Evolutionary conservation across 345 rosid genomes (phyloP).

Genomic region (Euphorbia tirucalli): DNA sequence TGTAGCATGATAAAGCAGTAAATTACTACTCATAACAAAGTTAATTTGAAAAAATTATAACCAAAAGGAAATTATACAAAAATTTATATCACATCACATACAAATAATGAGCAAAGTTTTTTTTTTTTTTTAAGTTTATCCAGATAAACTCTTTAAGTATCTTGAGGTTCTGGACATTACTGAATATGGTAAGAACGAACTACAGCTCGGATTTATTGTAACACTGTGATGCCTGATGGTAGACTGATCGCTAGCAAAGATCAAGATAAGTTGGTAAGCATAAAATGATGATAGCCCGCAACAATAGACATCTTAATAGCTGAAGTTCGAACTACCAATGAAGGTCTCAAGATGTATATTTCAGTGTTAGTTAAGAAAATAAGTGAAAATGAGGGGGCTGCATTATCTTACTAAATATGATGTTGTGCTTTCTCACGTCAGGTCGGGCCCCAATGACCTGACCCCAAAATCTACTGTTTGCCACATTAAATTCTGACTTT

Average conservation of each 20-base stretch:
- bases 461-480: not conserved
- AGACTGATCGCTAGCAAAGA: not conserved
- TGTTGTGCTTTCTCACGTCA: not conserved
- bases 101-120: too few relatives aligned
- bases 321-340: not conserved
- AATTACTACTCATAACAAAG: not conserved
- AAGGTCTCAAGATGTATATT: too few relatives aligned
- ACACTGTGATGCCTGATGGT: not conserved
- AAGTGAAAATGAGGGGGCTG: not conserved
- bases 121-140: too few relatives aligned
- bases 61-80: not conserved
- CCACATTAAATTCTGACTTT: not conserved
- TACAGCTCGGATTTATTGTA: too few relatives aligned
- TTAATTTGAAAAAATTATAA: not conserved
- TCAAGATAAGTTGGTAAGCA: not conserved
- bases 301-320: not conserved
- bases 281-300: not conserved
- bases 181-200: too few relatives aligned
- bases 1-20: constrained; percentile 31
- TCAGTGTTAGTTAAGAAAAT: not conserved
- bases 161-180: too few relatives aligned
- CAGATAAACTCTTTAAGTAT: too few relatives aligned
- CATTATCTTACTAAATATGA: not conserved
- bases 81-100: not conserved
- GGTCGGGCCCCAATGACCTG: too few relatives aligned